A percentile compares a stretch with the other conserved stretches of the same genome.
Evolutionary conservation across 1,284 basidiomycete species (phyloP).

Genomic region (Chiua sp.): DNA sequence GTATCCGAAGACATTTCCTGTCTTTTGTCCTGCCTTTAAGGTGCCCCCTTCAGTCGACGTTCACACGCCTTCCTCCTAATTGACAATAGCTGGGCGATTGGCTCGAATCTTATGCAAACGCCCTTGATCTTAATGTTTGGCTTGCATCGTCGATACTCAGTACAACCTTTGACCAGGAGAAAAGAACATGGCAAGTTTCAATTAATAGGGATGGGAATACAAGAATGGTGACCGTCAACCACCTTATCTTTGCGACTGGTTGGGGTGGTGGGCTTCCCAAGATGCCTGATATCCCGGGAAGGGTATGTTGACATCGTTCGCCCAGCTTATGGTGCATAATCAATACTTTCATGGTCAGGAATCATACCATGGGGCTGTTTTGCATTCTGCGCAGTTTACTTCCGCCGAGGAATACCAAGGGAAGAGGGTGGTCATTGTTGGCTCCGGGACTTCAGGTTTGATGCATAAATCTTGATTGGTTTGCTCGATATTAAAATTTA

Average conservation of each 20-base stretch:
- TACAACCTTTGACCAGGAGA: conserved; percentile 38
- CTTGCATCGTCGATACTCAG: conserved; percentile 44
- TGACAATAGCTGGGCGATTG: conserved; percentile 53
- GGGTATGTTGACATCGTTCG: conserved; percentile 9
- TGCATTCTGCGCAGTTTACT: conserved; percentile 46
- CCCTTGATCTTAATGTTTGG: conserved; percentile 64
- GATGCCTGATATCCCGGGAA: conserved; percentile 36
- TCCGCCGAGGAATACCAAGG: conserved; percentile 35
- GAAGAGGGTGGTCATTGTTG: conserved; percentile 33
- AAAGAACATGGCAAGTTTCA: conserved; percentile 40
- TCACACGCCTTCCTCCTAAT: conserved; percentile 1
- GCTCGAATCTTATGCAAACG: conserved; percentile 59
- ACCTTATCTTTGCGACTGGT: conserved; percentile 47
- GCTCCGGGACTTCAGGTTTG: conserved; percentile 35
- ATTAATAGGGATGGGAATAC: conserved; percentile 30
- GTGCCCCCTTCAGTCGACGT: conserved; percentile 16
- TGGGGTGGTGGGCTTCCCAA: conserved; percentile 41
- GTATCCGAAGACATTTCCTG: conserved; percentile 45
- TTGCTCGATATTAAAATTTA: background rate
- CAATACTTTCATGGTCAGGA: conserved; percentile 17
- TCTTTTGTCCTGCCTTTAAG: conserved; percentile 39
- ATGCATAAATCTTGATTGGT: background rate
- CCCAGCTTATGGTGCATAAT: background rate
- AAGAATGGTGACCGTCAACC: conserved; percentile 35
- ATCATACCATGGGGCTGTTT: conserved; percentile 19